Evolutionary conservation across 179 eudicot species (phyloP).

Genomic region (Nepenthes alata): DNA sequence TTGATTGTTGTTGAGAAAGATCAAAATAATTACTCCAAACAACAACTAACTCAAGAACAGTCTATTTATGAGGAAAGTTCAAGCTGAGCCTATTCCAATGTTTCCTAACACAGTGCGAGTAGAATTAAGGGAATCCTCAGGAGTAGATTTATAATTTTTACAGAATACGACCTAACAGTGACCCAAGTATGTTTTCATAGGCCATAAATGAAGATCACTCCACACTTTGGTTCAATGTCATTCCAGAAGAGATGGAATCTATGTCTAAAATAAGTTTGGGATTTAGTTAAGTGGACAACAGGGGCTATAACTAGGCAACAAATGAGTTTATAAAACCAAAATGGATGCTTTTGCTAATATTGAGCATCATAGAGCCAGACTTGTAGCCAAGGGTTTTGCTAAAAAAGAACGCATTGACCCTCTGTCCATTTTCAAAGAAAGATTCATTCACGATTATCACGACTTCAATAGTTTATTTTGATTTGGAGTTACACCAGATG

Average conservation of each 20-base stretch:
- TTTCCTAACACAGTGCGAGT: background rate
- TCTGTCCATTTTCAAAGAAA: background rate
- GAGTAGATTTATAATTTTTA: background rate
- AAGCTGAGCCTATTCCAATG: no score
- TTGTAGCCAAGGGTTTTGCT: background rate
- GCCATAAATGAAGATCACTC: background rate
- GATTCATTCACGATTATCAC: background rate
- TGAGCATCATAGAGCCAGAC: background rate
- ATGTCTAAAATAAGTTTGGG: background rate
- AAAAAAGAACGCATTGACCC: background rate
- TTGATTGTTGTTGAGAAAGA: no score
- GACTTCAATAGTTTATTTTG: background rate
- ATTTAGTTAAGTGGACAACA: background rate
- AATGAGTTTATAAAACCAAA: background rate
- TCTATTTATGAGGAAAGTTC: no score
- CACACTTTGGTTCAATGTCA: background rate
- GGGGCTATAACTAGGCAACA: background rate
- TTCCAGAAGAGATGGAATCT: background rate
- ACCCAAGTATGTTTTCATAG: background rate
- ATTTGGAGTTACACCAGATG: background rate
- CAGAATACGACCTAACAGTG: background rate
- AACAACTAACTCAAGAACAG: no score
- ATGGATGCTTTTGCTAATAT: background rate
- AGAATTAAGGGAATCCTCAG: background rate
- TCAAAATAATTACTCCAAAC: no score